Evolutionary conservation across 2,329 filamentous ascomycete species (phyloP).

Genomic region (Fusarium nanum): DNA sequence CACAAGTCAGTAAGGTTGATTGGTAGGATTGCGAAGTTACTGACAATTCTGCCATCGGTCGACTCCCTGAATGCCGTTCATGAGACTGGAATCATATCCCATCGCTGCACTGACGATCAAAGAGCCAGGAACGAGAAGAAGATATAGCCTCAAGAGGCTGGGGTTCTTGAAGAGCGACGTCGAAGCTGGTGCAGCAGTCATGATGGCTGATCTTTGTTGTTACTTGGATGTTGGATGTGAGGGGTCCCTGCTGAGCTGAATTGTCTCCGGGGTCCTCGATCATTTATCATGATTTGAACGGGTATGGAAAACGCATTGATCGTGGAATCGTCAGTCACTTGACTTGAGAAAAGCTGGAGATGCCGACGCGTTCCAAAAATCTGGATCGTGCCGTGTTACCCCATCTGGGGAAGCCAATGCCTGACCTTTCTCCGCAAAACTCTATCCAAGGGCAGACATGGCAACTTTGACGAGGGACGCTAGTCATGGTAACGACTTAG

Average conservation of each 20-base stretch:
- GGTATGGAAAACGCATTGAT: not conserved
- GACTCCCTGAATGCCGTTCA: not conserved
- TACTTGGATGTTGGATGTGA: too few species aligned
- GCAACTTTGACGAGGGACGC: not conserved
- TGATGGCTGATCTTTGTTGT: not conserved
- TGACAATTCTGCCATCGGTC: not conserved
- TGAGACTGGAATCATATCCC: slow-evolving; percentile 1
- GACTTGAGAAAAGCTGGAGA: not conserved
- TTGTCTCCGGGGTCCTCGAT: not conserved
- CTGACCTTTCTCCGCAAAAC: not conserved
- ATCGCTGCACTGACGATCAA: not conserved
- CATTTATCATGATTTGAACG: not conserved
- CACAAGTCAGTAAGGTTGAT: not conserved
- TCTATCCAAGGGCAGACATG: not conserved
- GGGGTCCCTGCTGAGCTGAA: not conserved
- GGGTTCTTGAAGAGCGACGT: not conserved
- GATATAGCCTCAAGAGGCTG: not conserved
- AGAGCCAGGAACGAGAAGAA: not conserved
- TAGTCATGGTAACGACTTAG: too few species aligned
- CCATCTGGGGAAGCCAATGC: not conserved
- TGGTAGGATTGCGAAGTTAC: too few species aligned
- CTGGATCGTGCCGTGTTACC: not conserved
- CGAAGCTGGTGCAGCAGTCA: not conserved
- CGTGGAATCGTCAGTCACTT: not conserved
- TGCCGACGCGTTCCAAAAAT: not conserved